Conservation (phyloP, 306 rosid genomes). For the Medicago lupulina region DNA sequence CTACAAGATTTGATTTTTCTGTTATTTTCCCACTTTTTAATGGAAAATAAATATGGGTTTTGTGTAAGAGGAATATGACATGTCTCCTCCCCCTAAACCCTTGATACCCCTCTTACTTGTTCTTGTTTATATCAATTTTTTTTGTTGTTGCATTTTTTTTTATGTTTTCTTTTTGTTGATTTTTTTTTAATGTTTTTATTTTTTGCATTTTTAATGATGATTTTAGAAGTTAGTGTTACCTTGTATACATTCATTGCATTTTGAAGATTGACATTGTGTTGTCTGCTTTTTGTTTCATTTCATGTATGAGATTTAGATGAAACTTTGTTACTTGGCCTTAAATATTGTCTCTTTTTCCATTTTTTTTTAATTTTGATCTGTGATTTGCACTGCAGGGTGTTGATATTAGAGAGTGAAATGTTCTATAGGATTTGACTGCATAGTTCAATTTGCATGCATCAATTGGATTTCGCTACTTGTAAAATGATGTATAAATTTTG, state of each 20-base stretch:
- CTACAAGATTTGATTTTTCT: slow-evolving; percentile 41
- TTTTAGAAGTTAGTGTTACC: slow-evolving; percentile 10
- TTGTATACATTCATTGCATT: slow-evolving; percentile 29
- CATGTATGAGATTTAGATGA: background rate
- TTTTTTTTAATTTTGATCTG: slow-evolving; percentile 12
- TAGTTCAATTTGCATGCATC: background rate
- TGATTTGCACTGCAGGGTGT: slow-evolving; percentile 37
- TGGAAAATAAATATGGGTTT: slow-evolving; percentile 29
- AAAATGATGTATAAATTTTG: slow-evolving; percentile 31
- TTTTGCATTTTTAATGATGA: slow-evolving; percentile 11
- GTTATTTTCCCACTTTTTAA: slow-evolving; percentile 12
- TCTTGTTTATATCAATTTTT: slow-evolving; percentile 30
- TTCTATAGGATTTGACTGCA: too few relatives aligned
- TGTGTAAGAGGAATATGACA: slow-evolving; percentile 24
- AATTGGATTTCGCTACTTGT: slow-evolving; percentile 33
- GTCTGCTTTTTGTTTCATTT: slow-evolving; percentile 26
- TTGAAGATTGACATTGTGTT: slow-evolving; percentile 19
- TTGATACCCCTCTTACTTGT: slow-evolving; percentile 11
- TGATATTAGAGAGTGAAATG: background rate
- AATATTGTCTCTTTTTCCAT: background rate
- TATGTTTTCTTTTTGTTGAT: too few relatives aligned
- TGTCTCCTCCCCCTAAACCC: slow-evolving; percentile 13
- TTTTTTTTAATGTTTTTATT: too few relatives aligned
- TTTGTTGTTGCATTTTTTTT: background rate
- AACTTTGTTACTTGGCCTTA: slow-evolving; percentile 26